Base-by-base conservation (phyloP, 1,139 yeast species). In the Kazachstania sp. region DNA sequence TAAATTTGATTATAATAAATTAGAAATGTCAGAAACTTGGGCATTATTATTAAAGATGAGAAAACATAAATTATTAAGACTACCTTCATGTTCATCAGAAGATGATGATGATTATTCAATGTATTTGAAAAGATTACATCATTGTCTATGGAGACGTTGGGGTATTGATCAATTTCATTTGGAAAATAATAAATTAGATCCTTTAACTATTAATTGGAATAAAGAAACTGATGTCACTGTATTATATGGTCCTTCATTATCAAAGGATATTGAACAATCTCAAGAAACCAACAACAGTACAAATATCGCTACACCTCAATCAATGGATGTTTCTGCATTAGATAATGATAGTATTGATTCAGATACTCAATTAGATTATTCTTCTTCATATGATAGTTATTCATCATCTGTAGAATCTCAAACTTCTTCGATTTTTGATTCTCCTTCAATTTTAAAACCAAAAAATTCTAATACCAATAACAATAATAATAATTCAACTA, bases 71-170 rank as follows among this genome's bases (percentile, higher is more conserved):
- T 50, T 61, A 35, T 48, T 63, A 39, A 45, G 67, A 37, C 49
- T 63, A 39, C 66, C 67, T 3, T 54, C 59, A 31, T 63, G 67
- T 44, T 58, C 65, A 16, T 49, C 51, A 11, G 64, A 61, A 43
- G 59, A 60, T 42, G 59, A 56, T 28, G 43, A 51, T 12, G 66
- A 60, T 46, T 62, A 62, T 44, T 46, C 47, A 23, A 51, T 58
- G 46, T 63, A 63, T 45, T 42, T 61, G 47, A 52, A 57, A 46
- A 54, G 67, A 41, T 47, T 63, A 32, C 61, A 61, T 44, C 62
- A 63, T 44, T 58, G 64, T 50, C 54, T 63, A 9, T 61, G 65
- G 64, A 56, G 67, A 44, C 58, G 66, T 26, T 63, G 65, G 64
- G 56, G 64, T 13, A 57, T 59, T 41, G 51, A 57, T 31, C 47